Percentiles rank a stretch among this genome's conserved stretches.
Evolutionary conservation across 345 rosid genomes (phyloP).

Genomic region (Rhodamnia rubescens): DNA sequence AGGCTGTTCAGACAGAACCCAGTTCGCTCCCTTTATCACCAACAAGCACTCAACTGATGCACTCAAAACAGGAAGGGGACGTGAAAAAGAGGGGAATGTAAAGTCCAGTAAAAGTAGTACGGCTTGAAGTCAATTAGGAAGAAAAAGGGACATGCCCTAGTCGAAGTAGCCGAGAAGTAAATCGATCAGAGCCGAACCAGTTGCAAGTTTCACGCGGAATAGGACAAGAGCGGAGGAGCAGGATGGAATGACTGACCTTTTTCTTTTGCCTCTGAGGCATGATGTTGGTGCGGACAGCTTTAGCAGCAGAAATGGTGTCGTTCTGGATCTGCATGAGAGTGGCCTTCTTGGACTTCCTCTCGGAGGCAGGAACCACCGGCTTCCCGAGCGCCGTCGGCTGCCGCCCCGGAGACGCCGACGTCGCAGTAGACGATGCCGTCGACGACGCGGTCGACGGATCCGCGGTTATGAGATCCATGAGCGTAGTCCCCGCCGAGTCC

Average conservation of each 20-base stretch:
- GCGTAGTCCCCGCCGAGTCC: slow-evolving; percentile 86
- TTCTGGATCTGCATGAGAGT: slow-evolving; percentile 84
- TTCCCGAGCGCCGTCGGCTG: slow-evolving; percentile 24
- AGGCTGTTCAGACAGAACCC: neutral
- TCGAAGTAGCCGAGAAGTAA: neutral
- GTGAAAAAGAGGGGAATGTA: neutral
- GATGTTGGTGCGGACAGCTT: slow-evolving; percentile 67
- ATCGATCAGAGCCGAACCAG: neutral
- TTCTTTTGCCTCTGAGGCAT: slow-evolving; percentile 65
- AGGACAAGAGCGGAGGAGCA: neutral
- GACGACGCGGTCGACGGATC: slow-evolving; percentile 47
- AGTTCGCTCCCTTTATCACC: neutral
- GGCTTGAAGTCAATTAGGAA: neutral
- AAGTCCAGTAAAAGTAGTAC: neutral
- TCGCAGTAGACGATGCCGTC: slow-evolving; percentile 17
- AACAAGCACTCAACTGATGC: neutral
- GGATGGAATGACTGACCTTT: slow-evolving; percentile 13
- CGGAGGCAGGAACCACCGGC: slow-evolving; percentile 45
- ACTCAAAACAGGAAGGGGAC: neutral
- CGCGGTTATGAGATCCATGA: slow-evolving; percentile 97
- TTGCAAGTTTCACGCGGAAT: neutral
- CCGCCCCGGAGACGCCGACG: slow-evolving; percentile 11
- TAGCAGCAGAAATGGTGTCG: slow-evolving; percentile 88
- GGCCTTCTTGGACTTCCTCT: slow-evolving; percentile 74
- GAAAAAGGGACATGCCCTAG: too few species aligned